Conservation (phyloP, 352 stramenopile species). For the Aphanomyces euteiches region DNA sequence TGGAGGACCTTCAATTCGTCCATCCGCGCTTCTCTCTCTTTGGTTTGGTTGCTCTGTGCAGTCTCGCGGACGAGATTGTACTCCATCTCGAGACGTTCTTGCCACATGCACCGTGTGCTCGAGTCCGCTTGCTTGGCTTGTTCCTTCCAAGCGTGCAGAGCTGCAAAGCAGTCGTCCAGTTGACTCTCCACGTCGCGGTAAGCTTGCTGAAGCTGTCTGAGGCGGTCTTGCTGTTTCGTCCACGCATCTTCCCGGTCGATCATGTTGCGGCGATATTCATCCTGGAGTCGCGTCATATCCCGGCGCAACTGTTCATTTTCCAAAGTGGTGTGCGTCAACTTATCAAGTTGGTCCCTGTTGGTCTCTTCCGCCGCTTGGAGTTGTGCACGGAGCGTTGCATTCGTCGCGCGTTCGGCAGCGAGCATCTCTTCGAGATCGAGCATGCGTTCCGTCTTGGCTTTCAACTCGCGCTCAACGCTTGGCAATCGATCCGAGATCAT, state of each 20-base stretch:
- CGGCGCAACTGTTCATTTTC: neutral
- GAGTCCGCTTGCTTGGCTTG: slow-evolving; percentile 2
- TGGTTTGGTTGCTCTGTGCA: neutral
- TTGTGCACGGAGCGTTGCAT: neutral
- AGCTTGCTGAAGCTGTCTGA: neutral
- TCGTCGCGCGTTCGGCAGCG: neutral
- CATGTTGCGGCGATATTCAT: neutral
- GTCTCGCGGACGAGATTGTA: neutral
- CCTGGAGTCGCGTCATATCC: neutral
- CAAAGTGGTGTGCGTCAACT: neutral
- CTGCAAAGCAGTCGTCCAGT: neutral
- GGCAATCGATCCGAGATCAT: neutral
- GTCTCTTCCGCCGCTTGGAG: neutral
- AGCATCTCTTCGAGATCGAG: slow-evolving; percentile 6
- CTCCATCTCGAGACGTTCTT: slow-evolving; percentile 16
- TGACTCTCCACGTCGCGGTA: neutral
- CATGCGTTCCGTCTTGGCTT: neutral
- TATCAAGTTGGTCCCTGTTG: neutral
- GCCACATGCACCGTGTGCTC: slow-evolving; percentile 4
- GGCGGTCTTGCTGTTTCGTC: neutral
- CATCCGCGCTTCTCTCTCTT: neutral
- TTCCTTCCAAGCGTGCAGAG: neutral
- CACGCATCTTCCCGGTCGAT: neutral
- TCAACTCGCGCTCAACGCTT: neutral
- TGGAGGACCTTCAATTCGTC: slow-evolving; percentile 10